phyloP scores from a whole-genome alignment of 179 eudicot genomes.

The Sideroxylon spinosum region DNA sequence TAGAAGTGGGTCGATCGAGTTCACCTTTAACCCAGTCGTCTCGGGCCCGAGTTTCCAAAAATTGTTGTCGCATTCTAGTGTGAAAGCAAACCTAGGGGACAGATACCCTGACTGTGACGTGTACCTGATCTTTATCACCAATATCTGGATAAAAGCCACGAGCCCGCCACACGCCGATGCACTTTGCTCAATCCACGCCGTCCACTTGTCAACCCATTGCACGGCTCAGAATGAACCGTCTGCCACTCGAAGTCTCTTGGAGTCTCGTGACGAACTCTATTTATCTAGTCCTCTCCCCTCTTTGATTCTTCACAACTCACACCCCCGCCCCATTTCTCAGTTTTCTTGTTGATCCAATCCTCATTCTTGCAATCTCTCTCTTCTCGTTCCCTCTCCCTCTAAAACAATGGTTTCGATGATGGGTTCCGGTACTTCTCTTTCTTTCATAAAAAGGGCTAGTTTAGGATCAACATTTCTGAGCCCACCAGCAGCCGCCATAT shows the following conservation, averaged over 20 bases:
- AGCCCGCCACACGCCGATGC: constrained; percentile 46
- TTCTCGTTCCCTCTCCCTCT: constrained; percentile 3
- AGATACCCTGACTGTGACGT: no score
- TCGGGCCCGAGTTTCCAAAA: no score
- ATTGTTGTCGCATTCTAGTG: no score
- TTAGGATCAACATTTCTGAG: background rate
- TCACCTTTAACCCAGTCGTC: no score
- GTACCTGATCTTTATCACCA: no score
- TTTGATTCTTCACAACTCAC: constrained; percentile 9
- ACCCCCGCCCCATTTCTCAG: background rate
- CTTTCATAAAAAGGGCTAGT: constrained; percentile 18
- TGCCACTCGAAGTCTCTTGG: background rate
- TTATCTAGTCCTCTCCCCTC: constrained; percentile 21
- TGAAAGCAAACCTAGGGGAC: no score
- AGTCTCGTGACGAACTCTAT: background rate
- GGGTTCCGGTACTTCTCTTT: constrained; percentile 26
- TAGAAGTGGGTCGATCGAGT: no score
- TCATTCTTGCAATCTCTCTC: constrained; percentile 4
- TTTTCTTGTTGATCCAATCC: background rate
- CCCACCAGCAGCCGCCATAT: background rate
- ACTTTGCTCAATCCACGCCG: constrained; percentile 24
- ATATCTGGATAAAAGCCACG: constrained; percentile 21
- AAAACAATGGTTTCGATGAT: constrained; percentile 36
- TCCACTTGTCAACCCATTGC: constrained; percentile 30
- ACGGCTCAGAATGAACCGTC: constrained; percentile 18